Percentiles rank a stretch among this genome's conserved stretches.
Evolutionary conservation across 352 stramenopile species (phyloP).

Genomic region (Phytopythium mirpurense): DNA sequence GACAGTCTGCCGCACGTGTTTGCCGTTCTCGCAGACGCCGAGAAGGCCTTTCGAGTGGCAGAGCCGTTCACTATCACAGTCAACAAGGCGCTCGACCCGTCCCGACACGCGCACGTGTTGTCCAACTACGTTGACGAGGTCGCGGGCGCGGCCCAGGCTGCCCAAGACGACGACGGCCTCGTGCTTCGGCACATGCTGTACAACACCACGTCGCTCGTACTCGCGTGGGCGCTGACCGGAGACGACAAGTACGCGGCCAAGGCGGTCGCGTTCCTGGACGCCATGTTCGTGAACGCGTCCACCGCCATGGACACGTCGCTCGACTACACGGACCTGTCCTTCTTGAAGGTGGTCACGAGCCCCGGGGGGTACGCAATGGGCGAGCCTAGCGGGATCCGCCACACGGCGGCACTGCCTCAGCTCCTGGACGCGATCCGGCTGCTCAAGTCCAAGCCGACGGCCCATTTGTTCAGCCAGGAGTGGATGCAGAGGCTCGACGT

Average conservation of each 20-base stretch:
- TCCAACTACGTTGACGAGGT: slow-evolving; percentile 28
- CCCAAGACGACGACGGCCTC: slow-evolving; percentile 19
- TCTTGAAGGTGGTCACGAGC: slow-evolving; percentile 19
- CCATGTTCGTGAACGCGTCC: slow-evolving; percentile 27
- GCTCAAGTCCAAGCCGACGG: slow-evolving; percentile 11
- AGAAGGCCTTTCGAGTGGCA: slow-evolving; percentile 15
- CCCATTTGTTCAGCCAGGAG: background rate
- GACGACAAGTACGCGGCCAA: slow-evolving; percentile 29
- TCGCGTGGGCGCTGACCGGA: slow-evolving; percentile 27
- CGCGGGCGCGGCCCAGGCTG: background rate
- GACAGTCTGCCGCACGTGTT: background rate
- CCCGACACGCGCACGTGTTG: slow-evolving; percentile 17
- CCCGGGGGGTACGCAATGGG: slow-evolving; percentile 10
- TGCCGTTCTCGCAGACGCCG: slow-evolving; percentile 22
- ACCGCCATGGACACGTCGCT: slow-evolving; percentile 23
- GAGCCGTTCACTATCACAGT: slow-evolving; percentile 21
- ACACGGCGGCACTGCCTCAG: slow-evolving; percentile 25
- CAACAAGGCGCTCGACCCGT: slow-evolving; percentile 15
- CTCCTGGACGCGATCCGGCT: slow-evolving; percentile 35
- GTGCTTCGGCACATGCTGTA: slow-evolving; percentile 41
- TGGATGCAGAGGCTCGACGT: slow-evolving; percentile 4
- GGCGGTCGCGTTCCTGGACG: slow-evolving; percentile 20
- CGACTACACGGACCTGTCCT: slow-evolving; percentile 30
- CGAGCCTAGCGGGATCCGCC: slow-evolving; percentile 20
- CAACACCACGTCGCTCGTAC: slow-evolving; percentile 35